phyloP scores from a whole-genome alignment of 148 eudicot species.

The Tetragonia tetragonoides region DNA sequence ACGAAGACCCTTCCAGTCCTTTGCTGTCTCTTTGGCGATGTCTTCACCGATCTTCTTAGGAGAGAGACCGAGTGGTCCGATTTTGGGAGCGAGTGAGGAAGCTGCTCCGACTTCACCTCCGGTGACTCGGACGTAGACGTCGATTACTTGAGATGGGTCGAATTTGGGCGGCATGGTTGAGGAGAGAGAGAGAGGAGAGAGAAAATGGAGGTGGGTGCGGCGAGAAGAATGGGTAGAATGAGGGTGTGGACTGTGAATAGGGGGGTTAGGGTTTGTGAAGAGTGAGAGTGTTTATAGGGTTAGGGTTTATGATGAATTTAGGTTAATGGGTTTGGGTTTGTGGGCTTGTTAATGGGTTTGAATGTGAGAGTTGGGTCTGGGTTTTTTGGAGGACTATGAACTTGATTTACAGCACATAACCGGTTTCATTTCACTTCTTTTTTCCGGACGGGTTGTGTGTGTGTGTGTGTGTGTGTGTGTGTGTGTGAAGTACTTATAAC shows the following conservation, averaged over 20 bases:
- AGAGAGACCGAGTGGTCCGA: constrained; percentile 71
- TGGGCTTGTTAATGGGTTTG: too few species aligned
- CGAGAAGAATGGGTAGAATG: too few species aligned
- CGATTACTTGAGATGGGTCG: constrained; percentile 65
- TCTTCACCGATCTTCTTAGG: constrained; percentile 82
- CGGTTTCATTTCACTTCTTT: too few species aligned
- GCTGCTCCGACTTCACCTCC: constrained; percentile 82
- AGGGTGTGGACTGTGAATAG: background rate
- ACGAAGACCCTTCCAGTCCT: constrained; percentile 81
- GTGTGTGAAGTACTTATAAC: too few species aligned
- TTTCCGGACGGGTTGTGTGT: too few species aligned
- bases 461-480: too few species aligned
- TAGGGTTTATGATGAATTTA: constrained; percentile 5
- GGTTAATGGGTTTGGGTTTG: too few species aligned
- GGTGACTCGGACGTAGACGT: constrained; percentile 74
- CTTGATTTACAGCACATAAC: too few species aligned
- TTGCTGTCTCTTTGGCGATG: constrained; percentile 76
- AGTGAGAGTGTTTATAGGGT: constrained; percentile 9
- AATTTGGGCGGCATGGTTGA: constrained; percentile 65
- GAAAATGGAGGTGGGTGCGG: background rate
- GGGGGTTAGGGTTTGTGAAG: background rate
- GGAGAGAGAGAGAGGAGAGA: constrained; percentile 3
- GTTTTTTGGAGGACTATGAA: too few species aligned
- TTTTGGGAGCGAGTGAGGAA: constrained; percentile 68
- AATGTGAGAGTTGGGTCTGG: too few species aligned